phyloP scores from a whole-genome alignment of 495 filamentous ascomycete genomes.

The Penicillium samsonianum region DNA sequence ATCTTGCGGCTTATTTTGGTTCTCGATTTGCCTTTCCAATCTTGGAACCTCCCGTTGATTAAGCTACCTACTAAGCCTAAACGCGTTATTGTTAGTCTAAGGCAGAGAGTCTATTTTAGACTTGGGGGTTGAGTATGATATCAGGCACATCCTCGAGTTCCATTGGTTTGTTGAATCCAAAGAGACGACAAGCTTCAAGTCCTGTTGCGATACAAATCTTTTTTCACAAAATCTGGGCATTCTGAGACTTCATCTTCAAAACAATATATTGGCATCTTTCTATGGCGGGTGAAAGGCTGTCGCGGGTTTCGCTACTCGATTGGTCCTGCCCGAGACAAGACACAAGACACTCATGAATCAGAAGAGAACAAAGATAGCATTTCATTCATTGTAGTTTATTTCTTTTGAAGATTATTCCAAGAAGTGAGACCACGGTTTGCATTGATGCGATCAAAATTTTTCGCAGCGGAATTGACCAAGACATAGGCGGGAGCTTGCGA shows the following conservation, averaged over 20 bases:
- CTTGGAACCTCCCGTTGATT: not conserved
- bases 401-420: conserved; percentile 7
- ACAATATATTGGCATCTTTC: not conserved
- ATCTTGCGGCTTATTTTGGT: not conserved
- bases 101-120: not conserved
- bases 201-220: not conserved
- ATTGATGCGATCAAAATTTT: conserved; percentile 6
- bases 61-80: not conserved
- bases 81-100: not conserved
- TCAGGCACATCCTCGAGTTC: not conserved
- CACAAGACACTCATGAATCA: not conserved
- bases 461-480: not conserved
- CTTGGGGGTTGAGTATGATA: not conserved
- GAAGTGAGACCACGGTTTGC: not conserved
- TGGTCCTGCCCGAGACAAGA: not conserved
- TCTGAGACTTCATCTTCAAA: not conserved
- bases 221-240: not conserved
- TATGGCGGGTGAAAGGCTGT: not conserved
- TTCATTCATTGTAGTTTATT: conserved; percentile 13
- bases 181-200: not conserved
- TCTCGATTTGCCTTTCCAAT: not conserved
- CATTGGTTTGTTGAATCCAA: not conserved
- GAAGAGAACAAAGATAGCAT: conserved; percentile 1
- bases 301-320: not conserved
- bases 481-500: conserved; percentile 1